Evolutionary conservation across 345 rosid species (phyloP).

Genomic region (Anacardium occidentale): DNA sequence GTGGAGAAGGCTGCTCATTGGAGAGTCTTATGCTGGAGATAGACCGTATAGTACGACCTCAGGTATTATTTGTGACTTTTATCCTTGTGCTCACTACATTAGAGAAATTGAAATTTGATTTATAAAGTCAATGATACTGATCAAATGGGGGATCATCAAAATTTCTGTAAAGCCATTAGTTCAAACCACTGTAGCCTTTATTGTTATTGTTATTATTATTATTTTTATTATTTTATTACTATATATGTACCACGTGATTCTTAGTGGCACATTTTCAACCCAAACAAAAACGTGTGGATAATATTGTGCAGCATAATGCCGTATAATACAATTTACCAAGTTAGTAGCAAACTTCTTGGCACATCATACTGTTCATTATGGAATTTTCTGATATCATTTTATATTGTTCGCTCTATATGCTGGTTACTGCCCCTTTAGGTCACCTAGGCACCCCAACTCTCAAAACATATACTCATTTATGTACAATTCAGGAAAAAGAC

Average conservation of each 20-base stretch:
- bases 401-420: conserved; percentile 4
- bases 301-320: background rate
- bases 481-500: background rate
- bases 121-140: background rate
- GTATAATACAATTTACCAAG: background rate
- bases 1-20: conserved; percentile 58
- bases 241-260: too few relatives aligned
- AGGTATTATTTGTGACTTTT: conserved; percentile 42
- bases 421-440: background rate
- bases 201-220: background rate
- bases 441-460: background rate
- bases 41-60: conserved; percentile 81
- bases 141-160: background rate
- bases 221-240: too few relatives aligned
- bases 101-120: conserved; percentile 3
- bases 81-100: background rate
- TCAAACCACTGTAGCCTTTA: background rate
- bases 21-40: conserved; percentile 93
- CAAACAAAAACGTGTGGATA: background rate
- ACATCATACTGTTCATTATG: background rate
- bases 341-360: background rate
- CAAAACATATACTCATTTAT: background rate
- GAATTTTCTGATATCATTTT: background rate
- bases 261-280: background rate
- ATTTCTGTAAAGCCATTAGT: background rate